Base-by-base conservation (phyloP, 306 rosid genomes). In the Hippophae rhamnoides region DNA sequence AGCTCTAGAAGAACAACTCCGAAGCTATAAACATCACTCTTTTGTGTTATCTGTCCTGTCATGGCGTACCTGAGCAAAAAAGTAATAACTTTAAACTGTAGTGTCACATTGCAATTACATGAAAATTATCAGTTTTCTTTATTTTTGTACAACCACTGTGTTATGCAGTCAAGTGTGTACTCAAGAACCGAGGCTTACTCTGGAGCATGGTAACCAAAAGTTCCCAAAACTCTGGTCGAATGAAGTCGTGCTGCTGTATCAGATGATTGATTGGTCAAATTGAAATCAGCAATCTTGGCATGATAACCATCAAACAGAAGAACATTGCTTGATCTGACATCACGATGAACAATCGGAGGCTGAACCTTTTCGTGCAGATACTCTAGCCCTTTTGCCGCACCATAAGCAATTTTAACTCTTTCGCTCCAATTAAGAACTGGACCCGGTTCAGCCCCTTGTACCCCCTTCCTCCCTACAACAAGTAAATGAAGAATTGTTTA, bases 401-500 rank as follows among this genome's bases (percentile, higher is more conserved):
- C 96, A 71, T 55, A 81, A 46, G 98, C 96, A 68, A 90, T 76
- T 75, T 73, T 90, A 7, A 86, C 95, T 85, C 98, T 79, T 57
- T 87, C 95, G 52, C 43, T 81, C 98, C 98, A 90, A 63, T 12
- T 83, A 43, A 87, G 79, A 60, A 54, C 87, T 40, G 98, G 98
- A 73, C 98, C 98, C n/a, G 98, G 98, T 60, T 76, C 98, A 53
- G 98, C 96, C 64, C 96, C 96, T 76, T 90, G 92, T 48, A 90
- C 98, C 55, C 98, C 98, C 66, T 90, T 90, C 66, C 98, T 83
- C 63, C 98, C 98, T 90, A 74, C 68, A 85, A n/a, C 48, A 68
- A 5, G 65, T 41, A 31, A 31, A 31, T 4, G 38, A 31, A 31
- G 38, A 31, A 31, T 31, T 31, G 38, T 2, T 31, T 31, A 31